Base-by-base conservation (phyloP, 371 early-diverging fungal species). In the Sporodiniella umbellata region DNA sequence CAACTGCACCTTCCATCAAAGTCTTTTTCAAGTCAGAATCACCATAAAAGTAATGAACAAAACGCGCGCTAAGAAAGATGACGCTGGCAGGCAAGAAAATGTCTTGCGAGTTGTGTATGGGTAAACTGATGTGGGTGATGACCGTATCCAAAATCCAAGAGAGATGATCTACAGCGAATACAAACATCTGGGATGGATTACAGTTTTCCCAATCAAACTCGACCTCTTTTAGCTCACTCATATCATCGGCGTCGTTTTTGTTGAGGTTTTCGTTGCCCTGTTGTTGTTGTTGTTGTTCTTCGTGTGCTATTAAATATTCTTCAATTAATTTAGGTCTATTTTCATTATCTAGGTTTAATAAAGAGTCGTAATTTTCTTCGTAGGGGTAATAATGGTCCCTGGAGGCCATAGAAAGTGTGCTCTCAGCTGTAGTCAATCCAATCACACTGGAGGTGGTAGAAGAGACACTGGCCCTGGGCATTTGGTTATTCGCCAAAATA, bases 161-260 rank as follows among this genome's bases (percentile, higher is more conserved):
- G 33, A 93, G 68, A 19, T 87, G 76, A 38, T 78, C 72, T 30
- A 75, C 75, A 19, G 84, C 81, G 65, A 95, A 90, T 15, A 94
- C 96, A 75, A 93, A 86, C 94, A 94, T 93, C 62, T 92, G 94
- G 67, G 91, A 88, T 10, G 84, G 85, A 38, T 75, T 70, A 66
- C 92, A 88, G 42, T 66, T 79, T 48, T 86, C 85, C 89, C 87
- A 93, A 28, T 85, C 71, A 68, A 92, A 92, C 43, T 79, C 76
- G n/a, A 43, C 33, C 11, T 48, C 43, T 12, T 42, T 43, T 12
- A 53, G 48, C 19, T 60, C 62, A 28, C 63, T 48, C 12, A 60
- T 58, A 8, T 56, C 48, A 4, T 60, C 56, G 14, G 49, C 44
- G 19, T 48, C 21, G 6, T 50, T 33, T 11, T 43, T 19, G n/a